Evolutionary conservation across 2,329 filamentous ascomycete genomes (phyloP), one percentile per base, ranked within the genome.

Genomic region (Nigrospora sphaerica): DNA sequence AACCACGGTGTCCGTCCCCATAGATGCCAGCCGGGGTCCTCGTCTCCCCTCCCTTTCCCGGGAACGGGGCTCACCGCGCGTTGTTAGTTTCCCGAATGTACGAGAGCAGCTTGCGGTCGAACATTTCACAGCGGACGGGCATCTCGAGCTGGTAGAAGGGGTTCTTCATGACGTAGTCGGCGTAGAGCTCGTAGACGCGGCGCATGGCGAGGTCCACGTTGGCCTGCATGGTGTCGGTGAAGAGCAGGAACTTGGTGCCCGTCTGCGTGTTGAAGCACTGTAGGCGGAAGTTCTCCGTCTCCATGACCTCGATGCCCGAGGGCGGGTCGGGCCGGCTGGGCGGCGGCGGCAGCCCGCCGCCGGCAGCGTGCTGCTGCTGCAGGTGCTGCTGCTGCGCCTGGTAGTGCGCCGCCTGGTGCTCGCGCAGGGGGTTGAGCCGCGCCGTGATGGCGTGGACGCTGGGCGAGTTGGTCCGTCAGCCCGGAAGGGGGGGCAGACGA

Each of bases 141-240:
- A 97, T 98, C 71, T 98, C 93, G 47, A 95, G 75, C 61, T 93
- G 91, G 70, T 97, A 97, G 63, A 98, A 98, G 1, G 93, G 93
- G 66, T 98, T 98, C 76, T 97, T 98, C 89, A 96, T 97, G 56
- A 98, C 93, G 64, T 88, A 97, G 67, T 98, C 93, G 43, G 88
- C 80, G 71, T 97, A 98, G 44, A 97, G 71, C 65, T 97, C 93
- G 65, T 98, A 97, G 58, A 96, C 85, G 65, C 82, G 86, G 62
- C 82, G 78, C 56, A 95, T 83, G 39, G 92, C 85, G 12, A 81
- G 76, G 58, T 97, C 93, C 35, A 95, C 84, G 60, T 95, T 95
- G 42, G 84, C 80, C 71, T 95, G 91, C 53, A 88, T 81, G 14
- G 80, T 82, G 67, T 97, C 93, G 46, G 93, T 96, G 64, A 98